Percentiles rank a stretch among this genome's conserved stretches.
phyloP scores from a whole-genome alignment of 176 grass and related monocot genomes.

The Ensete glaucum region DNA sequence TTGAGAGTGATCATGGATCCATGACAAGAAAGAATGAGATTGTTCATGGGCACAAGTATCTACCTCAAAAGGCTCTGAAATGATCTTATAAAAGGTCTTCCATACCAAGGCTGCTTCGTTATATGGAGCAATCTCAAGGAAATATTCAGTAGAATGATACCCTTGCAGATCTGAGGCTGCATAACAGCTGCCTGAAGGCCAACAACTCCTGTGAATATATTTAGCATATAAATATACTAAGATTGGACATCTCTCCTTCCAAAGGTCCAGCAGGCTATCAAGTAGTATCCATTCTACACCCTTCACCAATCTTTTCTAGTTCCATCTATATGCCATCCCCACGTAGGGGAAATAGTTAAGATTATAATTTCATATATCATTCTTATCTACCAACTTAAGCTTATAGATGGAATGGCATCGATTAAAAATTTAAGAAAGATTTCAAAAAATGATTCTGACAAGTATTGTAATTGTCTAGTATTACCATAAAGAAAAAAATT shows the following conservation, averaged over 20 bases:
- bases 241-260: neutral
- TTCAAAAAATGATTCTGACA: too few relatives aligned
- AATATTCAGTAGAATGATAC: constrained; percentile 82
- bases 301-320: too few relatives aligned
- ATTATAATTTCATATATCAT: too few relatives aligned
- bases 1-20: constrained; percentile 13
- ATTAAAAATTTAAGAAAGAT: too few relatives aligned
- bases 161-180: constrained; percentile 60
- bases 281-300: too few relatives aligned
- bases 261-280: neutral
- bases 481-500: neutral
- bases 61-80: constrained; percentile 88
- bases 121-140: constrained; percentile 95
- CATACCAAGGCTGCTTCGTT: constrained; percentile 92
- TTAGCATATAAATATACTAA: neutral
- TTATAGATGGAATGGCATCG: too few relatives aligned
- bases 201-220: constrained; percentile 56
- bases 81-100: constrained; percentile 75
- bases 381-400: too few relatives aligned
- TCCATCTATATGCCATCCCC: too few relatives aligned
- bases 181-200: constrained; percentile 74
- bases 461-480: too few relatives aligned
- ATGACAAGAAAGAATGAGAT: neutral
- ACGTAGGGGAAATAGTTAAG: too few relatives aligned
- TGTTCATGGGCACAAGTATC: constrained; percentile 1